These are phyloP conservation scores for Neonectria punicea DNA, from an alignment of 2,329 filamentous ascomycete species.

Conservation along the genomic window DNA sequence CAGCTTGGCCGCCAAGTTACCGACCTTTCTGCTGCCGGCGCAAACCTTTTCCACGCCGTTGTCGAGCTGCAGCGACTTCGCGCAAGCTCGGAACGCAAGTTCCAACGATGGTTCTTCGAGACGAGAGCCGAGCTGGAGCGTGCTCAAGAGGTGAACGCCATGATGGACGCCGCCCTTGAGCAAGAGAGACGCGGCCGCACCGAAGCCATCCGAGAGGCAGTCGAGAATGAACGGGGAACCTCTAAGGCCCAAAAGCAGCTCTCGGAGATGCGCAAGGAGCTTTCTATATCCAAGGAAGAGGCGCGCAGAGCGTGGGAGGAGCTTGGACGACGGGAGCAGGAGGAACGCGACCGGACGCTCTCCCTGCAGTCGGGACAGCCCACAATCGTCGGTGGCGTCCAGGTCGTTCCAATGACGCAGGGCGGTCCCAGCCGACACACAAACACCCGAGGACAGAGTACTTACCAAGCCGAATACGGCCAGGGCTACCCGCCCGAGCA, in stretches of 20 bases:
- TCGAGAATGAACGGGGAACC: conserved; percentile 75
- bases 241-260: conserved; percentile 82
- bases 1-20: conserved; percentile 95
- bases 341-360: conserved; percentile 86
- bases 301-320: conserved; percentile 97
- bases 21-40: conserved; percentile 95
- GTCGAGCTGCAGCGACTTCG: conserved; percentile 94
- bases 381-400: conserved; percentile 90
- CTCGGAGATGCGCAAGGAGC: conserved; percentile 90
- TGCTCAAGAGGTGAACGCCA: conserved; percentile 81
- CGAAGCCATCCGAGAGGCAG: conserved; percentile 73
- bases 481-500: conserved; percentile 50
- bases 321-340: conserved; percentile 89
- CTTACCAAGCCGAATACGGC: conserved; percentile 46
- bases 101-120: conserved; percentile 98
- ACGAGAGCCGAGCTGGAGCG: conserved; percentile 89
- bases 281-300: conserved; percentile 95
- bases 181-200: conserved; percentile 77
- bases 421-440: conserved; percentile 68
- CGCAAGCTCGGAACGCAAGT: conserved; percentile 95
- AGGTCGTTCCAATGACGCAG: conserved; percentile 92
- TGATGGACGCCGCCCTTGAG: conserved; percentile 80
- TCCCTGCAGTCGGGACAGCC: conserved; percentile 90
- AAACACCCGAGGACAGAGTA: conserved; percentile 53
- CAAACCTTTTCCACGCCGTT: conserved; percentile 96